Evolutionary conservation across 1,139 yeast genomes (phyloP), one percentile per base, ranked within the genome.

Genomic region (Blastobotrys petasosporus): DNA sequence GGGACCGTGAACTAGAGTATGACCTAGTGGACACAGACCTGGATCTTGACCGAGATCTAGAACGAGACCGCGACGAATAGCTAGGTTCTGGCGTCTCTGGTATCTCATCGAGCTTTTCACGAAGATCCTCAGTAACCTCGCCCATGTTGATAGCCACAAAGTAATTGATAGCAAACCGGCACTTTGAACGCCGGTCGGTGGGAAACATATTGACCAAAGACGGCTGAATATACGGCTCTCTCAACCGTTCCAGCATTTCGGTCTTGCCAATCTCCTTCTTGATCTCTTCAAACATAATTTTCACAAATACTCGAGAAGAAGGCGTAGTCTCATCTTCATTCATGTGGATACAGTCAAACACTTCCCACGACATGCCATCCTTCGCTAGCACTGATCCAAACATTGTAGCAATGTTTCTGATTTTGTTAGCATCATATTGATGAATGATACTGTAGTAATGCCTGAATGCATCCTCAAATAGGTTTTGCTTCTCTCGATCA

Each of bases 81-180:
- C 25, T 9, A 9, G 40, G 40, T 13, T 16, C 25, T 11, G 39
- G 39, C 15, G 42, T 15, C 12, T 33, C 38, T 8, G 76, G 74
- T 32, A 73, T 54, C 28, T 58, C 57, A 45, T 63, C 57, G 50
- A 85, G 67, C 11, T 69, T 72, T 9, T 69, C 73, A 65, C 98
- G 75, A 94, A 88, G 84, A 9, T 69, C 76, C 41, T 87, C 95
- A 0, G 97, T 90, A 49, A 92, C 62, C 1, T 76, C 74, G 41
- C 97, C 97, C 45, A 90, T 64, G 0, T 95, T 95, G 54, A 92
- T 87, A 1, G 97, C 96, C 0, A 97, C 90, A 65, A 90, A 92
- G 62, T 75, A 92, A 60, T 92, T 92, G 61, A 90, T 87, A 1
- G 95, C 77, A 61, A 88, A 92, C 49, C 94, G 67, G 48, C 80